phyloP scores from a whole-genome alignment of 495 filamentous ascomycete genomes.

The Tuber umbilicatum region DNA sequence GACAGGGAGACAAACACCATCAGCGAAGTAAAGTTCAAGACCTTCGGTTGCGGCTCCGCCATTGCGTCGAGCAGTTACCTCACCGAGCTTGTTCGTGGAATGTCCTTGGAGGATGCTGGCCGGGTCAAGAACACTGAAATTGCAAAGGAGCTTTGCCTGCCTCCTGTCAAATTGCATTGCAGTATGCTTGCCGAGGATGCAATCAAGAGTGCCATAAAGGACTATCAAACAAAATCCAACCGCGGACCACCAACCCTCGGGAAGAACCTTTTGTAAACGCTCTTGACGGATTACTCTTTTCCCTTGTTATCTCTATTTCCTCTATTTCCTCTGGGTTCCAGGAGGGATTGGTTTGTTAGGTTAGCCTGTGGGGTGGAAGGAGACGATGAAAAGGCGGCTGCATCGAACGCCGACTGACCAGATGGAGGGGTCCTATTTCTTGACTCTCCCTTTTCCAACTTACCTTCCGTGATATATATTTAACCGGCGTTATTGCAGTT shows the following conservation, averaged over 20 bases:
- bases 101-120: conserved; percentile 89
- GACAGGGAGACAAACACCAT: conserved; percentile 84
- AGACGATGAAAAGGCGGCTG: neutral
- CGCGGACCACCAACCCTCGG: conserved; percentile 29
- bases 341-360: neutral
- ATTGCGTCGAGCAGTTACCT: conserved; percentile 87
- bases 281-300: neutral
- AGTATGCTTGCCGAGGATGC: conserved; percentile 99
- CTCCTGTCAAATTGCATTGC: conserved; percentile 96
- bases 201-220: conserved; percentile 96
- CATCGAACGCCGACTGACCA: neutral
- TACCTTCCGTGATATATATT: neutral
- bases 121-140: conserved; percentile 95
- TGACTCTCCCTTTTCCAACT: neutral
- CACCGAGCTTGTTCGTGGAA: conserved; percentile 86
- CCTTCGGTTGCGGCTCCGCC: conserved; percentile 93
- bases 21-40: conserved; percentile 94
- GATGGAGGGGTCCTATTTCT: neutral
- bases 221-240: conserved; percentile 80
- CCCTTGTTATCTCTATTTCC: neutral
- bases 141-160: conserved; percentile 85
- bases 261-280: conserved; percentile 10
- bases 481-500: neutral
- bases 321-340: neutral
- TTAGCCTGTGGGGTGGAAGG: neutral